Base-by-base conservation (phyloP, 1,139 yeast genomes). In the Diutina ranongensis region DNA sequence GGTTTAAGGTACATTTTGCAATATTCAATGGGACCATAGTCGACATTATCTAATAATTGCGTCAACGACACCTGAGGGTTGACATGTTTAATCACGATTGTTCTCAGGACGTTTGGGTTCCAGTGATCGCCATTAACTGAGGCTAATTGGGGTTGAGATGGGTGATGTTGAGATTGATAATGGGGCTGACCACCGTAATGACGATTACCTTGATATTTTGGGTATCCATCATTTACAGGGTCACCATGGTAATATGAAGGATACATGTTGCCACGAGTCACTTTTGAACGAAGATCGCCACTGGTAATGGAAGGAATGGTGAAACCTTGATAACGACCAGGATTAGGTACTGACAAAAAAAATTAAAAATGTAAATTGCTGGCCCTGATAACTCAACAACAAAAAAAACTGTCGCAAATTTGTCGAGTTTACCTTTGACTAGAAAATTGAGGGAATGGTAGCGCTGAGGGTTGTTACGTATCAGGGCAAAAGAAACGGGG, bases 21-120 rank as follows among this genome's bases (percentile, higher is more conserved):
- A 52, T 63, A 65, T 53, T 71, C 75, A 35, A 71, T 67, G 2
- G 76, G 75, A 2, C 75, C 76, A 50, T 55, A 59, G 47, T 68
- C 71, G 38, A 71, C 58, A 20, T 57, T 54, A 49, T 65, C 56
- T 44, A 71, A 56, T 25, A 71, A 55, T 27, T 66, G 63, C 44
- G 57, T 54, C 41, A 70, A 53, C 1, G 63, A 45, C 33, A 68
- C 51, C 22, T 57, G 58, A 20, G 57, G 53, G 44, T 55, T 52
- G 42, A 71, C 53, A 50, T 68, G 62, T 46, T 57, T 61, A 40
- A 71, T 52, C 9, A 67, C 56, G 7, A 70, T 60, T 1, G 74
- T 70, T 44, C 76, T 56, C 15, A 73, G 64, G 36, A 66, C 51
- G 48, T 64, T 63, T 42, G 61, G 67, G 50, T 65, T 67, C 49